A percentile compares a stretch with the other conserved stretches of the same genome.
Evolutionary conservation across 768 basidiomycete genomes (phyloP).

Genomic region (Suillus subluteus): DNA sequence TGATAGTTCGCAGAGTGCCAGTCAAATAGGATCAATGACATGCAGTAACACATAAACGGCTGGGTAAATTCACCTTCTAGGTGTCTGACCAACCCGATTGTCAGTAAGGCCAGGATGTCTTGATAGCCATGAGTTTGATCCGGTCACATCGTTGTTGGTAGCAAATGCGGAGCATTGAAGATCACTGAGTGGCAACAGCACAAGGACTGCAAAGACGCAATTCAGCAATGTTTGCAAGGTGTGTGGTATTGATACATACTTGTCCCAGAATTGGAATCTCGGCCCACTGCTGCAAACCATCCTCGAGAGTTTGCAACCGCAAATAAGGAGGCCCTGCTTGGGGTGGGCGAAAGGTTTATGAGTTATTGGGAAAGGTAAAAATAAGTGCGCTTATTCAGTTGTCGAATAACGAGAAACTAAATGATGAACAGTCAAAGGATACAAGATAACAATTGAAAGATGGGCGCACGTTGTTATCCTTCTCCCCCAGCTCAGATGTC

Average conservation of each 20-base stretch:
- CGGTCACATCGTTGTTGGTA: slow-evolving; percentile 40
- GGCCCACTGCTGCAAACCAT: slow-evolving; percentile 70
- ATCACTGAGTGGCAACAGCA: slow-evolving; percentile 62
- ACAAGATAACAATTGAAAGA: background rate
- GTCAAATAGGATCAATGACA: too few species aligned
- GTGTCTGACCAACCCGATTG: too few species aligned
- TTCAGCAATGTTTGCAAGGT: background rate
- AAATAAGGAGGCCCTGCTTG: slow-evolving; percentile 56
- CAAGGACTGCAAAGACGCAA: slow-evolving; percentile 47
- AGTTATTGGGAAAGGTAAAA: slow-evolving; percentile 60
- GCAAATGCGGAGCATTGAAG: slow-evolving; percentile 60
- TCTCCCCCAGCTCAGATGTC: slow-evolving; percentile 30
- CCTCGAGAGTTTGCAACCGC: slow-evolving; percentile 60
- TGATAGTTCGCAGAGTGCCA: too few species aligned
- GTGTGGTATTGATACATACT: slow-evolving; percentile 34
- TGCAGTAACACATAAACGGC: too few species aligned
- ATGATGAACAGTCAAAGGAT: slow-evolving; percentile 15
- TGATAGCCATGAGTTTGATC: too few species aligned
- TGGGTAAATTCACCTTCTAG: too few species aligned
- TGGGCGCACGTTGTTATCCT: slow-evolving; percentile 33
- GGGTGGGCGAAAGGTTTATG: slow-evolving; percentile 44
- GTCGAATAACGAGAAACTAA: slow-evolving; percentile 43
- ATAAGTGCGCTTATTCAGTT: slow-evolving; percentile 64
- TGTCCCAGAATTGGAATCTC: slow-evolving; percentile 36
- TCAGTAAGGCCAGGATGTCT: too few species aligned